Evolutionary conservation across 1,139 yeast genomes (phyloP), one percentile per base, ranked within the genome.

Genomic region (Candida sanyaensis): DNA sequence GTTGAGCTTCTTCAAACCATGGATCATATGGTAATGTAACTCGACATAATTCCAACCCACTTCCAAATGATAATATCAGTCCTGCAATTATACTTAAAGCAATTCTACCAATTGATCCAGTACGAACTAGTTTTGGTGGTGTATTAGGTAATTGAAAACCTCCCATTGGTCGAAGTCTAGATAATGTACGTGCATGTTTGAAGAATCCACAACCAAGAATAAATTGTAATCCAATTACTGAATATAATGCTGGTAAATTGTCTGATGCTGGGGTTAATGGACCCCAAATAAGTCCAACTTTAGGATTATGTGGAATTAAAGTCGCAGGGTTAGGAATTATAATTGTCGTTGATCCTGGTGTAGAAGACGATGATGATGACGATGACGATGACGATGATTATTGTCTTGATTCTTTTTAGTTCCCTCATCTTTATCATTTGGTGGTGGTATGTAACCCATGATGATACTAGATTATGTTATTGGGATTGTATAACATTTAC

Each of bases 261-360:
- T 83, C 88, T 2, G 86, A 71, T 0, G 87, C 84, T 2, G 88
- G 88, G 1, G 81, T 84, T 37, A 83, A 60, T 0, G 88, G 87
- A 1, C 87, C 86, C 82, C 85, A 80, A 37, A 81, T 59, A 41
- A 83, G 67, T 1, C 88, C 88, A 23, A 83, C 63, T 50, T 80
- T 78, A 7, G 88, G 88, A 51, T 75, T 75, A 11, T 55, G 57
- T 21, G 77, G 75, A 23, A 68, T 55, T 44, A 56, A 57, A 10
- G 56, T 42, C 6, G 61, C 50, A 9, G 67, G 66, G 41, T 61
- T 61, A 10, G 67, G 64, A 13, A 64, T 56, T 37, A 56, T 51
- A 39, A 64, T 54, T 9, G 63, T 55, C 7, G 56, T 52, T 8
- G 56, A 43, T 10, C 54, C 55, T 11, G 53, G 38, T 21, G 53